Conservation (phyloP, 2,329 filamentous ascomycete genomes). For the Claviceps pusilla region DNA sequence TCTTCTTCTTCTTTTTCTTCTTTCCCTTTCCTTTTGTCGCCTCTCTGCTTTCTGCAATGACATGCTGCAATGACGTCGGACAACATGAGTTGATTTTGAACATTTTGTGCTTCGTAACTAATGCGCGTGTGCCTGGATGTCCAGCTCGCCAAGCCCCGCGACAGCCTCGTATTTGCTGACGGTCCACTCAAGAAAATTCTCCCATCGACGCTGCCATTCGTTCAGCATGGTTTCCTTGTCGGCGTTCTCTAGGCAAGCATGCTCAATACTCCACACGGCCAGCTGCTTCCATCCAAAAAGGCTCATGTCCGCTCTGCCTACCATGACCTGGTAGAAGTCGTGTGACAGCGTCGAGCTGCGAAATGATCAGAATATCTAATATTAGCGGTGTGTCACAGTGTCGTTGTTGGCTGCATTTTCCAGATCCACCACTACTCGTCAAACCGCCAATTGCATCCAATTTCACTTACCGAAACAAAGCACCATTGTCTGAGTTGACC, state of each 20-base stretch:
- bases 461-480: slow-evolving; percentile 45
- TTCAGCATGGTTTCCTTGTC: slow-evolving; percentile 23
- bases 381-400: not conserved
- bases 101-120: no score
- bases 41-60: no score
- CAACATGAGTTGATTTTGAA: no score
- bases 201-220: slow-evolving; percentile 43
- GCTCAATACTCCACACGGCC: slow-evolving; percentile 45
- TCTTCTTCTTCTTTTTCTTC: no score
- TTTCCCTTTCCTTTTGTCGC: not conserved
- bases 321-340: slow-evolving; percentile 64
- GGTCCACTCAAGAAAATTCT: slow-evolving; percentile 39
- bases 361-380: not conserved
- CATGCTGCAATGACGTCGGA: no score
- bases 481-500: slow-evolving; percentile 60
- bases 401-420: not conserved
- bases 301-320: slow-evolving; percentile 51
- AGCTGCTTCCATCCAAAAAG: slow-evolving; percentile 59
- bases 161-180: slow-evolving; percentile 24
- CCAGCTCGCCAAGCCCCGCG: slow-evolving; percentile 7
- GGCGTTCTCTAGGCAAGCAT: slow-evolving; percentile 35
- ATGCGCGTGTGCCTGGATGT: no score
- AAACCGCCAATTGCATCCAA: no score
- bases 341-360: slow-evolving; percentile 53
- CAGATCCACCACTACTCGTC: not conserved